Evolutionary conservation across 2,329 filamentous ascomycete species (phyloP), one percentile per base, ranked within the genome.

Genomic region (Colletotrichum sp.): DNA sequence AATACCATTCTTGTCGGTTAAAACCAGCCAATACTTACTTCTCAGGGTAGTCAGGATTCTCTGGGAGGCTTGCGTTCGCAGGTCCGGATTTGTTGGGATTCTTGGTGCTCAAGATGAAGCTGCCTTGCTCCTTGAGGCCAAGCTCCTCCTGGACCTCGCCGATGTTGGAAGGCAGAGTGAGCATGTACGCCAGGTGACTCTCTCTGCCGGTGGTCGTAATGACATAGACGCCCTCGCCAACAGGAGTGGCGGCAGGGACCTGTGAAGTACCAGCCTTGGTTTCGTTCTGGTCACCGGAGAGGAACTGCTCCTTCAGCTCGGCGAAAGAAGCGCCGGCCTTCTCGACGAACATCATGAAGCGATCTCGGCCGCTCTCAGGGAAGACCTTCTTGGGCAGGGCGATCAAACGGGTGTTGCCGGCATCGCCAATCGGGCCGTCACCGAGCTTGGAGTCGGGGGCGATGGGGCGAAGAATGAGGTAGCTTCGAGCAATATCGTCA

Each of bases 141-240:
- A 98, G 88, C 72, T 95, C 92, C 52, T 91, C 88, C 84, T 98
- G 95, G 0, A 97, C 89, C 66, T 95, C 91, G 1, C 93, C 93
- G 3, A 95, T 82, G 75, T 94, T 86, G 5, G 90, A 86, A 0
- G 95, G 95, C 32, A 96, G 89, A 0, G 95, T 98, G 64, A 96
- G 86, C 75, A 96, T 90, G 81, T 98, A 98, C 1, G 90, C 94
- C 10, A 98, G 87, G 80, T 98, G 95, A 3, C 92, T 95, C 64
- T 94, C 91, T 0, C 93, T 88, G 2, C 92, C 92, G 0, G 93
- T 95, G 4, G 90, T 92, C 0, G 93, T 95, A 69, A 98, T 92
- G 0, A 93, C 94, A 80, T 98, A 98, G 1, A 98, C 92, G 1
- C 96, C 96, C 83, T 98, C 95, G 0, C 93, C 96, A n/a, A 96